phyloP scores from a whole-genome alignment of 2,329 filamentous ascomycete species.

The Diaporthe sp. region DNA sequence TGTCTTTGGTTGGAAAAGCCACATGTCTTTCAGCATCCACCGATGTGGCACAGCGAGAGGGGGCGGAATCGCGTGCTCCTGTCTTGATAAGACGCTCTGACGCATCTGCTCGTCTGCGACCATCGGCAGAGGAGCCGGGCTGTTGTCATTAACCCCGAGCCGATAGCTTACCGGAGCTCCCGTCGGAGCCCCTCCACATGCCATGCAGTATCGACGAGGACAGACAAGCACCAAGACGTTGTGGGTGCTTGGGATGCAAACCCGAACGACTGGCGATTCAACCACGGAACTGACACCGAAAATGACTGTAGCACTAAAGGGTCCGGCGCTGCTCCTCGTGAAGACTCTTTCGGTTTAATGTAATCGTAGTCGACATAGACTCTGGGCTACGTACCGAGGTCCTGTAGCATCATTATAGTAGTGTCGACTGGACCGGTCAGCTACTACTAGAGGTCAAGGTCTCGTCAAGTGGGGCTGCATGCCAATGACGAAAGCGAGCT shows the following conservation, averaged over 20 bases:
- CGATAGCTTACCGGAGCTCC: slow-evolving; percentile 25
- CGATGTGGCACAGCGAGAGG: not conserved
- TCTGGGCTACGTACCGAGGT: not conserved
- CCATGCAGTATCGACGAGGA: too few species aligned
- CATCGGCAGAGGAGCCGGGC: slow-evolving; percentile 29
- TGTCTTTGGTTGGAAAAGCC: slow-evolving; percentile 1
- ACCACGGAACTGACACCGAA: too few species aligned
- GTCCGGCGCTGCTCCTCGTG: too few species aligned
- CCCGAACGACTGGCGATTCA: not conserved
- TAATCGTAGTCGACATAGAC: not conserved
- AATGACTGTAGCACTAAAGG: not conserved
- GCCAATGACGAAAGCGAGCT: slow-evolving; percentile 29
- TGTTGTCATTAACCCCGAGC: slow-evolving; percentile 12
- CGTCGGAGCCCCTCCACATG: not conserved
- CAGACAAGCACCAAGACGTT: not conserved
- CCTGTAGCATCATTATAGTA: not conserved
- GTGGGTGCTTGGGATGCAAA: not conserved
- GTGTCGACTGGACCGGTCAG: not conserved
- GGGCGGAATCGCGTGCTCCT: not conserved
- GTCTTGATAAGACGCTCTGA: slow-evolving; percentile 8
- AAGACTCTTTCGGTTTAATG: not conserved
- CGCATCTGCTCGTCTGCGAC: slow-evolving; percentile 15
- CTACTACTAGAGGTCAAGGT: slow-evolving; percentile 3
- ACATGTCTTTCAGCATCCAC: not conserved
- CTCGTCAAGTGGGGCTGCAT: slow-evolving; percentile 25